Evolutionary conservation across 2,329 filamentous ascomycete genomes (phyloP), one percentile per base, ranked within the genome.

Genomic region (Dryadomyces quercivorus): DNA sequence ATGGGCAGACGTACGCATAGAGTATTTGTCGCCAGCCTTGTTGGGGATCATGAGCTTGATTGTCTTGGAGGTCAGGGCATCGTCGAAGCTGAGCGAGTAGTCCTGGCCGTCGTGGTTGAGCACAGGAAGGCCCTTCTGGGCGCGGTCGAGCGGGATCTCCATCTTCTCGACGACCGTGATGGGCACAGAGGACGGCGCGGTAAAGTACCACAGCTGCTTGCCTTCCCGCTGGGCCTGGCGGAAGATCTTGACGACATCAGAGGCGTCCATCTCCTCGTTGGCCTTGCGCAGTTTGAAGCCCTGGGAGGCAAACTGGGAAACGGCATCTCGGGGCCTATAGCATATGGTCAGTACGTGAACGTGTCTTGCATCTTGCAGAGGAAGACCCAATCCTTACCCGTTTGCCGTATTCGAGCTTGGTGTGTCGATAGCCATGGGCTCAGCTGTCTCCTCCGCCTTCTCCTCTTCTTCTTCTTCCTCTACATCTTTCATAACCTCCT

Each of bases 171-270:
- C 70, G 1, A 84, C 74, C 12, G 78, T 80, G 55, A 90, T 75
- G n/a, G 85, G 81, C 2, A 89, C 70, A 12, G 80, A 80, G 6
- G 81, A 77, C 2, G 86, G 86, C 3, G 84, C 82, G 10, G 84
- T 87, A 61, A 91, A 88, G 65, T 89, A 87, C 86, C 86, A 91
- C 56, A 90, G 73, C 65, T 90, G 82, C 71, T 88, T 89, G 58
- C 83, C 84, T 55, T 81, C 71, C 8, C 84, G 65, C 61, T 80
- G 78, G 54, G 76, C 75, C 55, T 78, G 72, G 61, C 72, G 76
- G 61, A 86, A 81, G 53, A 84, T 67, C 21, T 76, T 70, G 9
- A 75, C 66, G 56, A 80, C 67, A 63, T 78, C 69, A 61, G 63
- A 61, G 3, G 67, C 66, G 47, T 75, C 66, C 63, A 71, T 64